Evolutionary conservation across 305 asterid genomes (phyloP).

Genomic region (Rubia tinctorum): DNA sequence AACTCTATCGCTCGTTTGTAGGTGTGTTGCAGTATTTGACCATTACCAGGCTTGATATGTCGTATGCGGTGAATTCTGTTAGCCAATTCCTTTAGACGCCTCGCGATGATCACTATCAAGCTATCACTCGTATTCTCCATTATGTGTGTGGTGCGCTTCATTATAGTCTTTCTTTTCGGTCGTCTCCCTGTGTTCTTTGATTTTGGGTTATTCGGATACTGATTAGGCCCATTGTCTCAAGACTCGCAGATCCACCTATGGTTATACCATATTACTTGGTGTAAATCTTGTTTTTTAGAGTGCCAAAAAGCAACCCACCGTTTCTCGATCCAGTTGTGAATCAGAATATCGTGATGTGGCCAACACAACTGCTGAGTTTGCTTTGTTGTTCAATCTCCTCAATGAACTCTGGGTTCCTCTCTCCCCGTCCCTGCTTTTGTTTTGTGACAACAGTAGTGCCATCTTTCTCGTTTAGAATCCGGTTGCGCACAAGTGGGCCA

Average conservation of each 20-base stretch:
- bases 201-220: not conserved
- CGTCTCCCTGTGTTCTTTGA: not conserved
- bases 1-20: not conserved
- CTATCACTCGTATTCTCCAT: not conserved
- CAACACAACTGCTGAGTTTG: no score
- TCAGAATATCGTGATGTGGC: no score
- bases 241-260: not conserved
- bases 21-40: not conserved
- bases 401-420: no score
- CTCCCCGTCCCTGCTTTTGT: no score
- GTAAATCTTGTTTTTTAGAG: not conserved
- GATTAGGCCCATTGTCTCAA: not conserved
- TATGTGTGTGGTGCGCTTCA: not conserved
- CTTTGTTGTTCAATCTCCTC: no score
- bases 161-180: not conserved
- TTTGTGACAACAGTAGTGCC: no score
- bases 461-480: no score
- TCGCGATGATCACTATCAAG: not conserved
- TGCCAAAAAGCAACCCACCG: no score
- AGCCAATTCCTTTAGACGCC: not conserved
- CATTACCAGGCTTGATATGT: not conserved
- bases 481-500: no score
- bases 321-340: no score
- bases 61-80: not conserved
- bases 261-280: no score